phyloP scores from a whole-genome alignment of 1,284 basidiomycete genomes.

The Puccinia hordei region DNA sequence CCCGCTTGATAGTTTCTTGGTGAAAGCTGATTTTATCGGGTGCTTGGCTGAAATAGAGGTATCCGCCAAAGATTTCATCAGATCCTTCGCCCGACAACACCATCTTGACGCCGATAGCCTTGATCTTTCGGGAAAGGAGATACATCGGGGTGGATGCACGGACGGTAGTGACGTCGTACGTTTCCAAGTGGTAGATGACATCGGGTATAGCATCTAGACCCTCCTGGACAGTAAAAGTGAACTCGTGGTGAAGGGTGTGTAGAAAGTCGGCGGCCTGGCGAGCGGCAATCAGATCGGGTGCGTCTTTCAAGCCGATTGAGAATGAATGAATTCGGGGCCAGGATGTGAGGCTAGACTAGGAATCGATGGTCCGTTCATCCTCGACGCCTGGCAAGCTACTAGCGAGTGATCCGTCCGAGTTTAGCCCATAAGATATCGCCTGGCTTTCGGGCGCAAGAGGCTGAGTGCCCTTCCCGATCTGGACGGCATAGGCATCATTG shows the following conservation, averaged over 20 bases:
- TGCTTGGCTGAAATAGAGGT: slow-evolving; percentile 99
- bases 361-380: slow-evolving; percentile 53
- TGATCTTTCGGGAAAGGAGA: slow-evolving; percentile 95
- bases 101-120: slow-evolving; percentile 99
- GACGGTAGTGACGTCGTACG: slow-evolving; percentile 98
- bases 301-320: slow-evolving; percentile 91
- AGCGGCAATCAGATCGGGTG: slow-evolving; percentile 92
- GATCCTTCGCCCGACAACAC: slow-evolving; percentile 96
- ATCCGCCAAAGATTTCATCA: slow-evolving; percentile 97
- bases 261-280: slow-evolving; percentile 90
- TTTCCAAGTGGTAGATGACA: slow-evolving; percentile 98
- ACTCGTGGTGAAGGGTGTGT: slow-evolving; percentile 95
- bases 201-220: slow-evolving; percentile 96
- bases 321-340: slow-evolving; percentile 99
- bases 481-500: slow-evolving; percentile 70
- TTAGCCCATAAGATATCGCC: slow-evolving; percentile 34
- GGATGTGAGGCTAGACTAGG: slow-evolving; percentile 70
- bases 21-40: slow-evolving; percentile 87
- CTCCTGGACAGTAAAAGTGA: slow-evolving; percentile 97
- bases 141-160: slow-evolving; percentile 91
- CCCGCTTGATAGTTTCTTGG: slow-evolving; percentile 89
- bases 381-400: slow-evolving; percentile 60
- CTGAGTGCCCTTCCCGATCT: slow-evolving; percentile 32
- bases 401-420: slow-evolving; percentile 41
- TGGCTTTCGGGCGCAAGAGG: slow-evolving; percentile 54